phyloP scores from a whole-genome alignment of 805 yeast species.

The Saccharomycodes ludwigii region DNA sequence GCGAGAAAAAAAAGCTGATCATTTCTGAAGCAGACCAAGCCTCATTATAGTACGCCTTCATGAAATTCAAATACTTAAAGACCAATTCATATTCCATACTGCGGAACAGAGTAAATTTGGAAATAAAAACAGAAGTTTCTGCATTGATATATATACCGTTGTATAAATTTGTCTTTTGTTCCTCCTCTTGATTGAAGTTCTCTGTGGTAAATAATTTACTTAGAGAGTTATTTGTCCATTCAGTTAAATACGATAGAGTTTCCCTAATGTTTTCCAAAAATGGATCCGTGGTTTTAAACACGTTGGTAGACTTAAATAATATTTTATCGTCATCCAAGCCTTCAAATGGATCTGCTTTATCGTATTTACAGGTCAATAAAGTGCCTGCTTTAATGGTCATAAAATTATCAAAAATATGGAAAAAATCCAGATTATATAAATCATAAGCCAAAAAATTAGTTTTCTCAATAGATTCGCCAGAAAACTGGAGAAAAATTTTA shows the following conservation, averaged over 20 bases:
- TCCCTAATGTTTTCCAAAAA: too few relatives aligned
- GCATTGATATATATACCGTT: constrained; percentile 4
- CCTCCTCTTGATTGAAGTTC: background rate
- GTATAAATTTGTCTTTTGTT: background rate
- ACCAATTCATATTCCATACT: constrained; percentile 5
- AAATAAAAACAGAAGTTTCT: constrained; percentile 4
- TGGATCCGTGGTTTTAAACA: too few relatives aligned
- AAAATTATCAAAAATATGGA: constrained; percentile 3
- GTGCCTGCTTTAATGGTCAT: constrained; percentile 5
- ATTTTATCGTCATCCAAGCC: background rate
- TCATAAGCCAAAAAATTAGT: constrained; percentile 4
- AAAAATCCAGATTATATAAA: constrained; percentile 2
- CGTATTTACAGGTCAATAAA: background rate
- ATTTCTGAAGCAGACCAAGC: constrained; percentile 4
- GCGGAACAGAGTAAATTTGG: constrained; percentile 5
- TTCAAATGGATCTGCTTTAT: constrained; percentile 2
- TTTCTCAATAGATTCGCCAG: constrained; percentile 3
- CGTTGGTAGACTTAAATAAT: too few relatives aligned
- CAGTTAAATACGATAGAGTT: too few relatives aligned
- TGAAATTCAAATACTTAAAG: constrained; percentile 1
- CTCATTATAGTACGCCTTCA: constrained; percentile 2
- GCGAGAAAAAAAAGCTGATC: constrained; percentile 2
- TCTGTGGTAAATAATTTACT: background rate
- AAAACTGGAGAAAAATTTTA: constrained; percentile 4
- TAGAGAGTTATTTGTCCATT: too few relatives aligned